Evolutionary conservation across 2,329 filamentous ascomycete genomes (phyloP), one percentile per base, ranked within the genome.

Genomic region (Xylariaceae sp.): DNA sequence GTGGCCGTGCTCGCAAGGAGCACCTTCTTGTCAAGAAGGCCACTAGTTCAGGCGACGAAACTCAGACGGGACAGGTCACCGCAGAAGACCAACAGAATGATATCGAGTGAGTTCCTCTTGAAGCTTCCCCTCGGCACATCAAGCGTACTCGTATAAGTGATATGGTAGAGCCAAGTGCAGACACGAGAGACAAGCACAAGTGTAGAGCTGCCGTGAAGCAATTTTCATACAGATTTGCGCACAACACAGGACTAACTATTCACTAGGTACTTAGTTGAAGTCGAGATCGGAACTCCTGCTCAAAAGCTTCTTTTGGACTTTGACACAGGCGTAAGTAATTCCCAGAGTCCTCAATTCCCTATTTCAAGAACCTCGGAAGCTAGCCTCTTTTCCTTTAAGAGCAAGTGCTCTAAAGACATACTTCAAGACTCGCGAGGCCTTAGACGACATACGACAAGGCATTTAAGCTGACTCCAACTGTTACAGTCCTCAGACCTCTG

Each of bases 51-150:
- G 55, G 64, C 13, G 68, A 66, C 36, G 57, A 75, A 17, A 50
- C 51, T n/a, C 51, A 53, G 44, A 61, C 67, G 10, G 75, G 75
- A 2, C 70, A 80, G 41, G 79, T 86, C 18, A 71, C 76, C 9
- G 79, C 80, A 6, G 77, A 87, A 18, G 86, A 89, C 64, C 75
- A 83, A 51, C 82, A 88, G 69, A 86, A 87, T 59, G 86, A 89
- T 57, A 73, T 80, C 2, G 70, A 81, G 69, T 65, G 31, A 50
- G 57, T 51, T 28, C 45, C 13, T 39, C 12, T 42, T 10, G 34
- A n/a, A 10, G 34, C 9, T 42, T 34, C 40, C 4, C 1, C 39
- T 42, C 31, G 36, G 1, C 31, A 22, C 31, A 19, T 44, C 40
- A n/a, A 42, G 17, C 3, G 17, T 14, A 22, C 5, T n/a, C 40